Percentiles rank a stretch among this genome's conserved stretches.
These are phyloP conservation scores for Aegle marmelos DNA, from an alignment of 345 rosid species.

Conservation along the genomic window DNA sequence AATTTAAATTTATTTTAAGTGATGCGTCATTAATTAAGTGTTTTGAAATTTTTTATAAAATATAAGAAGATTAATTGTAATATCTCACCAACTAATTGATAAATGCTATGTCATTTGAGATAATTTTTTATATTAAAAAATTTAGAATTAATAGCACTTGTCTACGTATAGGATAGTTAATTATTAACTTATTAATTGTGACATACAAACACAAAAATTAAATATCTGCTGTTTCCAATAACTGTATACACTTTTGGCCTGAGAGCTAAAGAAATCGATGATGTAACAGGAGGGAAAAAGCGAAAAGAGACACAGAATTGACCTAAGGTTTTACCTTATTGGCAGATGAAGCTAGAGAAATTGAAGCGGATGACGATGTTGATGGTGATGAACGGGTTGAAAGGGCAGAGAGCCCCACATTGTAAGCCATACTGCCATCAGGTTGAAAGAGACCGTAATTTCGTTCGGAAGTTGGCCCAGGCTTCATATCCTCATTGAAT, in stretches of 20 bases:
- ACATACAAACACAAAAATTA: too few species aligned
- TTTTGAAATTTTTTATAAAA: too few species aligned
- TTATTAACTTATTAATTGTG: neutral
- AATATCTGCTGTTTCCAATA: too few species aligned
- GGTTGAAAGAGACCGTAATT: conserved; percentile 90
- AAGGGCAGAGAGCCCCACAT: conserved; percentile 70
- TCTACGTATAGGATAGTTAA: neutral
- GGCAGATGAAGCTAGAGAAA: conserved; percentile 77
- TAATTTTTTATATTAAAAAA: accelerated
- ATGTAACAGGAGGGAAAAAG: neutral
- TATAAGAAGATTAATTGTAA: too few species aligned
- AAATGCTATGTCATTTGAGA: too few species aligned
- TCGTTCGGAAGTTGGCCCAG: conserved; percentile 90
- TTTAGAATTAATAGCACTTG: accelerated
- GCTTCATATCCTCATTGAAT: conserved; percentile 88
- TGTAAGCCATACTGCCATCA: conserved; percentile 82
- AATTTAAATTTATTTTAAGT: too few species aligned
- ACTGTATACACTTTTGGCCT: neutral
- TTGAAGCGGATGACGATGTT: conserved; percentile 50
- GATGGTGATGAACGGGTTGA: conserved; percentile 37
- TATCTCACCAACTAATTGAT: too few species aligned
- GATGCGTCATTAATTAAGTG: too few species aligned
- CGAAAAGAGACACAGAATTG: neutral
- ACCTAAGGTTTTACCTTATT: conserved; percentile 52
- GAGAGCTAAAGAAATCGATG: neutral